Evolutionary conservation across 371 early-diverging fungal species (phyloP).

Genomic region (Funneliformis caledonium): DNA sequence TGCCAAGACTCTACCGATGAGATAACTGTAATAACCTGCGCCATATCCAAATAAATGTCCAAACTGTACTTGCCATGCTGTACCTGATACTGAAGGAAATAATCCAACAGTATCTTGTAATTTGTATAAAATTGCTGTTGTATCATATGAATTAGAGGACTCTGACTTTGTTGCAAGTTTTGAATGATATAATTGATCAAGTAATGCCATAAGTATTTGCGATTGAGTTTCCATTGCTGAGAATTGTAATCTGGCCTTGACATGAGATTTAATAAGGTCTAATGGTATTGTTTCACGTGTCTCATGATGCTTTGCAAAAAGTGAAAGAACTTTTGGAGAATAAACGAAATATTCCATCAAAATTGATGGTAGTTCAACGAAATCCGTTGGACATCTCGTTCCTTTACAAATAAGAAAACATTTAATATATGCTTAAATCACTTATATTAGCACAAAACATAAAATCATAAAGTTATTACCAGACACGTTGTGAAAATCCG

Average conservation of each 20-base stretch:
- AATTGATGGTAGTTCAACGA: slow-evolving; percentile 96
- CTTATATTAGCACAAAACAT: neutral
- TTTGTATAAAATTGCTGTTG: slow-evolving; percentile 56
- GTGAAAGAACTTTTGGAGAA: slow-evolving; percentile 69
- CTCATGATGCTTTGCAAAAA: slow-evolving; percentile 71
- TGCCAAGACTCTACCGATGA: slow-evolving; percentile 87
- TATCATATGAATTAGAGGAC: slow-evolving; percentile 50
- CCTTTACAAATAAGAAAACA: slow-evolving; percentile 42
- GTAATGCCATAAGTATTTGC: slow-evolving; percentile 85
- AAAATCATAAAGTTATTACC: slow-evolving; percentile 48
- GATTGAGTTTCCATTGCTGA: slow-evolving; percentile 80
- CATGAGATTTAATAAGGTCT: slow-evolving; percentile 57
- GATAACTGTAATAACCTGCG: slow-evolving; percentile 91
- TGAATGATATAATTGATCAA: slow-evolving; percentile 85
- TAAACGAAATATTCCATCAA: slow-evolving; percentile 91
- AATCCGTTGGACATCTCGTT: slow-evolving; percentile 93
- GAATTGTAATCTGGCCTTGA: slow-evolving; percentile 57
- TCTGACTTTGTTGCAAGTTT: slow-evolving; percentile 39
- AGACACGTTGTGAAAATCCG: slow-evolving; percentile 93
- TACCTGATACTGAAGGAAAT: slow-evolving; percentile 68
- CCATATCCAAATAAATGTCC: slow-evolving; percentile 92
- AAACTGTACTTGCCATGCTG: slow-evolving; percentile 92
- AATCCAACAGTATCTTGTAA: slow-evolving; percentile 62
- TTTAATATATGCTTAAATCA: neutral
- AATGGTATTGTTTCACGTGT: slow-evolving; percentile 61